Evolutionary conservation across 2,329 filamentous ascomycete genomes (phyloP).

Genomic region (Catunica adiposa): DNA sequence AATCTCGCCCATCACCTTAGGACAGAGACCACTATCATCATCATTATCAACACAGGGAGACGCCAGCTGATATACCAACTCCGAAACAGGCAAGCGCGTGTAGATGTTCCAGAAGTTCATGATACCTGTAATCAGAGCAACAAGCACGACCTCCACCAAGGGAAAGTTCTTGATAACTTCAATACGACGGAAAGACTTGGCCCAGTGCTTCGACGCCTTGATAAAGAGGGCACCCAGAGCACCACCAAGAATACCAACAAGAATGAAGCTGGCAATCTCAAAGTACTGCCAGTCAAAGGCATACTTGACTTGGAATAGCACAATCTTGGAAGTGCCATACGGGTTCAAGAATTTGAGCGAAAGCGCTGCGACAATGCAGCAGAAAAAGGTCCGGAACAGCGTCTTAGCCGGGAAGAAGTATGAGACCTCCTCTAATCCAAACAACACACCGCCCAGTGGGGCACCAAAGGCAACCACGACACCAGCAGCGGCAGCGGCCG

Average conservation of each 20-base stretch:
- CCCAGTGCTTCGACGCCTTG: constrained; percentile 86
- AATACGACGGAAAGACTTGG: constrained; percentile 70
- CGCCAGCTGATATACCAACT: constrained; percentile 77
- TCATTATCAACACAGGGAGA: constrained; percentile 67
- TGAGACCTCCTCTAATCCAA: constrained; percentile 84
- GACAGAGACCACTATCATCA: constrained; percentile 56
- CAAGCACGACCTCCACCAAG: constrained; percentile 71
- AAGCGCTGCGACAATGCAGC: constrained; percentile 82
- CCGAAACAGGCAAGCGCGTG: constrained; percentile 76
- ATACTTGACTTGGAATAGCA: constrained; percentile 90
- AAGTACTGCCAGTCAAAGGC: constrained; percentile 85
- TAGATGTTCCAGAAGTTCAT: constrained; percentile 87
- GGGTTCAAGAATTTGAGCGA: constrained; percentile 91
- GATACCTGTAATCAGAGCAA: constrained; percentile 69
- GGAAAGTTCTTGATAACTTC: constrained; percentile 66
- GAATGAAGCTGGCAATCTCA: constrained; percentile 67
- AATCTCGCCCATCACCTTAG: constrained; percentile 56
- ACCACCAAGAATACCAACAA: constrained; percentile 76
- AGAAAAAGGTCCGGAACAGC: constrained; percentile 93
- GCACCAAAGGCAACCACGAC: constrained; percentile 91
- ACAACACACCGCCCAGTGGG: constrained; percentile 71
- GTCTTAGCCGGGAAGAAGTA: constrained; percentile 98
- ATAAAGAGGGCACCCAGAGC: constrained; percentile 82
- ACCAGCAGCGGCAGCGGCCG: constrained; percentile 77
- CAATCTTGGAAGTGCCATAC: constrained; percentile 90